A percentile compares a stretch with the other conserved stretches of the same genome.
Evolutionary conservation across 2,329 filamentous ascomycete species (phyloP).

Genomic region (Fusarium cicatricum): DNA sequence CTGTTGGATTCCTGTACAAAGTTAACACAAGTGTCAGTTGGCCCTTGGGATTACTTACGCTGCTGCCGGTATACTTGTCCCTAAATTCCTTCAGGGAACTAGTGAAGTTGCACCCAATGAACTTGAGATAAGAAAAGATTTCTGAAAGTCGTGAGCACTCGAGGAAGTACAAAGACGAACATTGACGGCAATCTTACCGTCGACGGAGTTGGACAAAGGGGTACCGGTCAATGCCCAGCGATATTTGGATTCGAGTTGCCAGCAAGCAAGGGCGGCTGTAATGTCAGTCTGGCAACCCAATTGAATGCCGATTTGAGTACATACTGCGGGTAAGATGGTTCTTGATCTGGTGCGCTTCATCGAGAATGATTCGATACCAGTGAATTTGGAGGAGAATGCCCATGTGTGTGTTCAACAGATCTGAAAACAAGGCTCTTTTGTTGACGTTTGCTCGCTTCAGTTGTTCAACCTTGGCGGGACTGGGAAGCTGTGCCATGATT

Average conservation of each 20-base stretch:
- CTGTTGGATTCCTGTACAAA: neutral
- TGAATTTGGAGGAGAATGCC: constrained; percentile 42
- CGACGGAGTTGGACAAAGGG: constrained; percentile 44
- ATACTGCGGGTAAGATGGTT: constrained; percentile 50
- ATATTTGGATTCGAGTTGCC: constrained; percentile 40
- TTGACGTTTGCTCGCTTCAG: neutral
- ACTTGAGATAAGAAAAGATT: constrained; percentile 47
- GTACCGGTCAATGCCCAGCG: constrained; percentile 50
- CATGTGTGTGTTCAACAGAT: constrained; percentile 45
- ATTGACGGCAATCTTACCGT: constrained; percentile 36
- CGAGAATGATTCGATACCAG: constrained; percentile 63
- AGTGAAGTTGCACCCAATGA: constrained; percentile 39
- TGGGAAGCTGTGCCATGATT: constrained; percentile 29
- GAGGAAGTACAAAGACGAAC: neutral
- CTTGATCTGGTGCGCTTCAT: constrained; percentile 66
- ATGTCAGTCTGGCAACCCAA: neutral
- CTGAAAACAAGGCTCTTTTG: constrained; percentile 33
- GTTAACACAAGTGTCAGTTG: neutral
- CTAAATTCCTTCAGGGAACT: constrained; percentile 13
- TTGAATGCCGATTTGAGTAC: constrained; percentile 1
- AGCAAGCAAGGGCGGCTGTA: constrained; percentile 36
- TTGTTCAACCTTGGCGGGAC: fast-evolving
- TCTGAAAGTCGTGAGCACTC: constrained; percentile 37
- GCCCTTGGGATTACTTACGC: constrained; percentile 19
- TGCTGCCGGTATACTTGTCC: constrained; percentile 16